These are phyloP conservation scores for Plantago ovata DNA, from an alignment of 257 asterid species.

Conservation along the genomic window DNA sequence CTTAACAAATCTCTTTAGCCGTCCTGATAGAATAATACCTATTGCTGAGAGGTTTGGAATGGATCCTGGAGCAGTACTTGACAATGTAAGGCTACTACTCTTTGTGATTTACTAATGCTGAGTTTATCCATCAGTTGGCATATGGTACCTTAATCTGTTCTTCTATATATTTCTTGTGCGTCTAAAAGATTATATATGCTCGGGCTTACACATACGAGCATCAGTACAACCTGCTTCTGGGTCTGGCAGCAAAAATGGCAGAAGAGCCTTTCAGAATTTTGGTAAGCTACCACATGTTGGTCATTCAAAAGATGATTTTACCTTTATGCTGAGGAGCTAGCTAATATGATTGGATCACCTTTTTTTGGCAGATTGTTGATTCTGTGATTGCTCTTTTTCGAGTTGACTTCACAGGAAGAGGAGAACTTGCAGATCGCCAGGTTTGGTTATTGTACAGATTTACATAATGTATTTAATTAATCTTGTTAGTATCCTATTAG, in stretches of 20 bases:
- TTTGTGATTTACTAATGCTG: constrained; percentile 9
- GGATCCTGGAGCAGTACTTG: constrained; percentile 99
- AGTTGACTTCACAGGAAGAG: constrained; percentile 98
- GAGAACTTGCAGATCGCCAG: constrained; percentile 99
- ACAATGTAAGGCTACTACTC: constrained; percentile 61
- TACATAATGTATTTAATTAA: not conserved
- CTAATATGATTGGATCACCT: constrained; percentile 15
- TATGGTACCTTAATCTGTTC: constrained; percentile 14
- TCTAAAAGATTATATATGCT: constrained; percentile 80
- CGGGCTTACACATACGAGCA: constrained; percentile 99
- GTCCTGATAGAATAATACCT: constrained; percentile 93
- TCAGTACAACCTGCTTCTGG: constrained; percentile 93
- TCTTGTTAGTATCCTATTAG: not conserved
- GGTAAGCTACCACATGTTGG: constrained; percentile 46
- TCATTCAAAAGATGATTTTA: constrained; percentile 10
- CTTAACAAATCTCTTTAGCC: constrained; percentile 55
- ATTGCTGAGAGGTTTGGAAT: constrained; percentile 98
- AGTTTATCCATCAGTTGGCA: not conserved
- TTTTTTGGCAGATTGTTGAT: constrained; percentile 75
- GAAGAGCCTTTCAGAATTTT: constrained; percentile 97
- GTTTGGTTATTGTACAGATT: constrained; percentile 38
- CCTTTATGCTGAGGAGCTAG: constrained; percentile 4
- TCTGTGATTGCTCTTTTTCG: constrained; percentile 95
- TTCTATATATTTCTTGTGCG: not conserved
- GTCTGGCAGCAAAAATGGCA: constrained; percentile 99